A percentile compares a stretch with the other conserved stretches of the same genome.
These are phyloP conservation scores for Botrytis pseudocinerea DNA, from an alignment of 2,329 filamentous ascomycete species.

Conservation along the genomic window DNA sequence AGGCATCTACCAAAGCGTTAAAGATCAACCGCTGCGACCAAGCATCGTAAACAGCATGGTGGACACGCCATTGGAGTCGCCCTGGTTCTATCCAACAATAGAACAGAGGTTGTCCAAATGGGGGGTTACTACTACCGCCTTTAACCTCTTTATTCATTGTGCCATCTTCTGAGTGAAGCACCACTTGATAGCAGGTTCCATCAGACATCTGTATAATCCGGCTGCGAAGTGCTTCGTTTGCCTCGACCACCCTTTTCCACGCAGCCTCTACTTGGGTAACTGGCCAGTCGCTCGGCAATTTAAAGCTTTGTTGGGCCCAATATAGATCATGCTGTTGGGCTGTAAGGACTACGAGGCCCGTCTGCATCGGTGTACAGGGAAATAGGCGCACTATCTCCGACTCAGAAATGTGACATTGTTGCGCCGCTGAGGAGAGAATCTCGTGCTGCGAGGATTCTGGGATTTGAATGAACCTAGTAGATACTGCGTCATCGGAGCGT, in stretches of 20 bases:
- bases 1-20: not conserved
- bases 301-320: not conserved
- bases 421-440: not conserved
- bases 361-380: constrained; percentile 7
- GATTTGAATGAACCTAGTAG: not conserved
- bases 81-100: not conserved
- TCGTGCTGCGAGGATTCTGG: not conserved
- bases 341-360: not conserved
- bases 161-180: not conserved
- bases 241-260: not conserved
- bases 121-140: not conserved
- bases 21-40: not conserved
- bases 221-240: not conserved
- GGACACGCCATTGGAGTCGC: not conserved
- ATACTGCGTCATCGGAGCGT: not conserved
- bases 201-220: constrained; percentile 1
- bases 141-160: not conserved
- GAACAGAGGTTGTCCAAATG: not conserved
- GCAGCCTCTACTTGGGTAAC: not conserved
- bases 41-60: not conserved
- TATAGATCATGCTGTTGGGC: not conserved
- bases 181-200: not conserved
- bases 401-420: not conserved
- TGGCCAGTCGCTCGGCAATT: not conserved
- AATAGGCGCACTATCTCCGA: not conserved